Percentiles rank a stretch among this genome's conserved stretches.
phyloP scores from a whole-genome alignment of 2,329 filamentous ascomycete genomes.

The Xylariaceae sp. region DNA sequence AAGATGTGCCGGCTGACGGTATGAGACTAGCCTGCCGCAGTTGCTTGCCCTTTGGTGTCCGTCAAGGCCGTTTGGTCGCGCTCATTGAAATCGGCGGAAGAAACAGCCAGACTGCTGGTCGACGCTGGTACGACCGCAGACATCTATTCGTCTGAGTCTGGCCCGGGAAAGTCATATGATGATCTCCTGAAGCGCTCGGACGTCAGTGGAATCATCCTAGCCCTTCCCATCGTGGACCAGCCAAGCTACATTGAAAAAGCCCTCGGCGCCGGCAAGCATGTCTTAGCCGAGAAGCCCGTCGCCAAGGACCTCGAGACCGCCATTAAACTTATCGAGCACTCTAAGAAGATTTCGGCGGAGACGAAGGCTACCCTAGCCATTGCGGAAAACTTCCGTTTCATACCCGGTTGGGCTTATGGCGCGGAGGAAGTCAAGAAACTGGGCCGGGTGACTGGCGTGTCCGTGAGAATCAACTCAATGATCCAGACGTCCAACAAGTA shows the following conservation, averaged over 20 bases:
- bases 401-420: constrained; percentile 49
- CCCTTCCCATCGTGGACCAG: constrained; percentile 56
- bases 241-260: constrained; percentile 53
- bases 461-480: constrained; percentile 33
- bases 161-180: constrained; percentile 35
- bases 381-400: constrained; percentile 69
- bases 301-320: constrained; percentile 50
- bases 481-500: constrained; percentile 40
- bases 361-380: constrained; percentile 48
- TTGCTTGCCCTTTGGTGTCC: constrained; percentile 38
- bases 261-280: constrained; percentile 61
- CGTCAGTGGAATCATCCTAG: constrained; percentile 38
- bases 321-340: constrained; percentile 37
- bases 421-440: constrained; percentile 44
- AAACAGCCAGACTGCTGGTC: constrained; percentile 32
- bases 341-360: constrained; percentile 27
- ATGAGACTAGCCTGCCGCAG: constrained; percentile 41
- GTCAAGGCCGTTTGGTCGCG: constrained; percentile 55
- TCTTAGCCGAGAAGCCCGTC: constrained; percentile 64
- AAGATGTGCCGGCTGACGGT: constrained; percentile 17
- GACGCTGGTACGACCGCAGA: constrained; percentile 22
- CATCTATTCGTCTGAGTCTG: constrained; percentile 29
- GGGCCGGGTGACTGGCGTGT: constrained; percentile 51
- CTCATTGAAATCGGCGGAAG: constrained; percentile 43
- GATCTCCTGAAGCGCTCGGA: constrained; percentile 43